Conservation (phyloP, 805 yeast genomes). For the Candida stauntonica region DNA sequence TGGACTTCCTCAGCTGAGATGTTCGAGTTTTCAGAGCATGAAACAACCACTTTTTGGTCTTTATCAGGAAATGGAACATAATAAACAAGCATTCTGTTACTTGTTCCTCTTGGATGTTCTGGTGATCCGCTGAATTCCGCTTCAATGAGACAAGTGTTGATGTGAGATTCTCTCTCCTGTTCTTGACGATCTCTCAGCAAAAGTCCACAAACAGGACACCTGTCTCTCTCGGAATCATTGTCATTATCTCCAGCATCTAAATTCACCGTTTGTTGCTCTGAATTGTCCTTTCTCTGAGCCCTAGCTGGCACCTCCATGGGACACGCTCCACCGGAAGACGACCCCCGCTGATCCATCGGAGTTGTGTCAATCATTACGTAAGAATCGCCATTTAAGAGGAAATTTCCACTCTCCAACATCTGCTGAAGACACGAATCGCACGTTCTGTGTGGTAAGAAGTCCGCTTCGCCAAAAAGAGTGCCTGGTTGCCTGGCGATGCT, state of each 20-base stretch:
- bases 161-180: conserved; percentile 53
- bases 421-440: conserved; percentile 72
- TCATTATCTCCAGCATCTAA: conserved; percentile 15
- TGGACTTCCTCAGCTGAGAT: conserved; percentile 6
- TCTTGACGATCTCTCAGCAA: conserved; percentile 16
- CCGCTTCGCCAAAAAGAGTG: conserved; percentile 41
- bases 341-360: no score
- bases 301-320: conserved; percentile 16
- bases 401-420: conserved; percentile 28
- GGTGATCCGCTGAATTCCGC: conserved; percentile 65
- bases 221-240: conserved; percentile 28
- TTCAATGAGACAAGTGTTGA: conserved; percentile 57
- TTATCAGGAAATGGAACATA: conserved; percentile 29
- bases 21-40: conserved; percentile 24
- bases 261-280: conserved; percentile 7
- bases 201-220: conserved; percentile 40
- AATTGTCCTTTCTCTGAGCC: conserved; percentile 5
- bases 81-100: conserved; percentile 85
- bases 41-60: conserved; percentile 17
- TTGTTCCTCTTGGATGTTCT: conserved; percentile 43
- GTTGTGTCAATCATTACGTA: background rate
- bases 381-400: background rate
- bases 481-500: conserved; percentile 53
- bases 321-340: conserved; percentile 2
- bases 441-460: conserved; percentile 61